Conservation (phyloP, 768 basidiomycete species). For the Psilocybe tampanensis region DNA sequence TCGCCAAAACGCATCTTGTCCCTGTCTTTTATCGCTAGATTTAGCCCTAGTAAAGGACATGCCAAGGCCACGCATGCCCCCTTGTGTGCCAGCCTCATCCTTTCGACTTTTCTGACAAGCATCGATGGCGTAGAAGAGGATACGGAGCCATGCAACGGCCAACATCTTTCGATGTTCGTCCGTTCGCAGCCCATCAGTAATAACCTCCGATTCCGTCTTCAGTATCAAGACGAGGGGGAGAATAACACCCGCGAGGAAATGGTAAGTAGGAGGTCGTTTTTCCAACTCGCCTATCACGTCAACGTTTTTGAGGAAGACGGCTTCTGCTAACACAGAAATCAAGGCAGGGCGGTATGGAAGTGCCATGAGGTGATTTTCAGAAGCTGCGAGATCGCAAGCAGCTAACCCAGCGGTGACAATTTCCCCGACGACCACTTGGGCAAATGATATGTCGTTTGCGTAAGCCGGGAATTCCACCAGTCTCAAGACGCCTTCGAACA, state of each 20-base stretch:
- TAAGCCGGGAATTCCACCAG: conserved; percentile 49
- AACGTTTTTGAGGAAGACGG: conserved; percentile 49
- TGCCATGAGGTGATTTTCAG: conserved; percentile 41
- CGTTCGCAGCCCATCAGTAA: conserved; percentile 39
- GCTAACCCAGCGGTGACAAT: conserved; percentile 48
- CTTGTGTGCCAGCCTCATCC: conserved; percentile 20
- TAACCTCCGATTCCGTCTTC: conserved; percentile 49
- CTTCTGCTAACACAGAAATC: conserved; percentile 42
- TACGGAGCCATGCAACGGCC: conserved; percentile 58
- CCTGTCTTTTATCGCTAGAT: conserved; percentile 29
- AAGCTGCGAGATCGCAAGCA: conserved; percentile 47
- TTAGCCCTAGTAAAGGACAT: conserved; percentile 42
- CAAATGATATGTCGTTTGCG: conserved; percentile 54
- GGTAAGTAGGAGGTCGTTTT: conserved; percentile 53
- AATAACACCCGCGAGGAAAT: conserved; percentile 65
- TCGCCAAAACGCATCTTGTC: conserved; percentile 22
- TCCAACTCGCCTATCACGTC: conserved; percentile 62
- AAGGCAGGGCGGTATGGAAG: conserved; percentile 43
- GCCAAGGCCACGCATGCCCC: conserved; percentile 15
- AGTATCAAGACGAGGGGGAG: conserved; percentile 61
- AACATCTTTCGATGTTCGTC: conserved; percentile 50
- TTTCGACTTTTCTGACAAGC: conserved; percentile 45
- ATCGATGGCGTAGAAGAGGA: conserved; percentile 59
- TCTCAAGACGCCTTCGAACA: conserved; percentile 52
- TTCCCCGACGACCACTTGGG: conserved; percentile 44